Percentiles rank a stretch among this genome's conserved stretches.
Conservation (phyloP, 2,329 filamentous ascomycete species). For the Delphinella strobiligena region DNA sequence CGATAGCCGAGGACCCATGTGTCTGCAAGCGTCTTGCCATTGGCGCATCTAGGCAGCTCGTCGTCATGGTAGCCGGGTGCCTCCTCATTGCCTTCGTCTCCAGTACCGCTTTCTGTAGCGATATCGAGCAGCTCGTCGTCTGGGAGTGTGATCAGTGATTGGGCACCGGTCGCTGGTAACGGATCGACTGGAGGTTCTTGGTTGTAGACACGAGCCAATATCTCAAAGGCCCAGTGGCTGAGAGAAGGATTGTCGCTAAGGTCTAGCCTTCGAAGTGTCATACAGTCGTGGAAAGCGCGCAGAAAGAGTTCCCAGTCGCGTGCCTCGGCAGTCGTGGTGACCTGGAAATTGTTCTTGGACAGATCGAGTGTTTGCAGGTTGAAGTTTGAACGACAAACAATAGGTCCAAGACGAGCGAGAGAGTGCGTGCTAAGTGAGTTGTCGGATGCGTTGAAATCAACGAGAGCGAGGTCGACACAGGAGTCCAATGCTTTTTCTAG, state of each 20-base stretch:
- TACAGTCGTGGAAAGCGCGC: conserved; percentile 29
- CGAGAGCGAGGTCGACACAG: conserved; percentile 22
- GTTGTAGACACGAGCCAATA: conserved; percentile 31
- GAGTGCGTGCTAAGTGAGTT: conserved; percentile 32
- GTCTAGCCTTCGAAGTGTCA: conserved; percentile 31
- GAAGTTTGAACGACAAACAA: conserved; percentile 29
- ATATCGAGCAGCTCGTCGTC: conserved; percentile 10
- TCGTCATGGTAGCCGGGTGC: neutral
- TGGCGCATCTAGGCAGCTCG: conserved; percentile 5
- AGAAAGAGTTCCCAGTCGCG: conserved; percentile 33
- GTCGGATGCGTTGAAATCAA: conserved; percentile 33
- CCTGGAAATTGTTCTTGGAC: conserved; percentile 31
- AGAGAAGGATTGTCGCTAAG: conserved; percentile 31
- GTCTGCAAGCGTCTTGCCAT: conserved; percentile 11
- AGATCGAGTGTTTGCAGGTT: conserved; percentile 36
- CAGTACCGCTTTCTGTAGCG: conserved; percentile 4
- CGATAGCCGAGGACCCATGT: conserved; percentile 13
- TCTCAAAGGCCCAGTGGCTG: conserved; percentile 32
- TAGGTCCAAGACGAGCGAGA: conserved; percentile 27
- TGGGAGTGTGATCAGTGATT: conserved; percentile 15
- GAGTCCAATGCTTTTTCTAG: conserved; percentile 26
- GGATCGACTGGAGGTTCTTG: conserved; percentile 20
- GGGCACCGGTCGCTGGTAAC: conserved; percentile 14
- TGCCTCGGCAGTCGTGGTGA: conserved; percentile 25
- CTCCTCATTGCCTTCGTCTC: neutral